Evolutionary conservation across 2,329 filamentous ascomycete species (phyloP).

Genomic region (Penicillium sp.): DNA sequence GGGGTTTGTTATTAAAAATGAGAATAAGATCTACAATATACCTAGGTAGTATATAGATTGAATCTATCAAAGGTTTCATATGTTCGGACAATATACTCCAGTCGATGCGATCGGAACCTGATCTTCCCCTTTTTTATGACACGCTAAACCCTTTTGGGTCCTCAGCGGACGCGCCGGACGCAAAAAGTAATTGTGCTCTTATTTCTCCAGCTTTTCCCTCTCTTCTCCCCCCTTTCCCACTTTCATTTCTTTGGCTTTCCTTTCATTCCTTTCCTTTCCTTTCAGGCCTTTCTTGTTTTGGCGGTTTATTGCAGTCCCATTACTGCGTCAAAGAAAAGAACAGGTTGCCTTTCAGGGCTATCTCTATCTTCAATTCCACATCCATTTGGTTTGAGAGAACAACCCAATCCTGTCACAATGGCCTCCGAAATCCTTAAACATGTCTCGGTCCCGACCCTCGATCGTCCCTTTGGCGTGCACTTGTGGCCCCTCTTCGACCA

Average conservation of each 20-base stretch:
- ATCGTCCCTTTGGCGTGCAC: conserved; percentile 85
- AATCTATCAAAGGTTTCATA: background rate
- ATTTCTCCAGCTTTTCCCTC: conserved; percentile 51
- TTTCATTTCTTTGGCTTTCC: conserved; percentile 46
- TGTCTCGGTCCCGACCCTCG: conserved; percentile 73
- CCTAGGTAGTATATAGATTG: background rate
- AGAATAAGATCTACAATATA: background rate
- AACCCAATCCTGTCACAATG: conserved; percentile 40
- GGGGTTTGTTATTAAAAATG: background rate
- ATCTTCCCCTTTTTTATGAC: conserved; percentile 32
- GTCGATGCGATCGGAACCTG: conserved; percentile 14
- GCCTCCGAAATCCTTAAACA: conserved; percentile 49
- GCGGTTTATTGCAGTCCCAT: background rate
- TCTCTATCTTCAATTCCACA: background rate
- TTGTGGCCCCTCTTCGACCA: conserved; percentile 95
- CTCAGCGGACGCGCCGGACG: conserved; percentile 30
- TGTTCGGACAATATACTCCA: background rate
- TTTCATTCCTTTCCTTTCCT: conserved; percentile 46
- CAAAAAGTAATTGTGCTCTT: conserved; percentile 25
- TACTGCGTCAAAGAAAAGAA: conserved; percentile 3
- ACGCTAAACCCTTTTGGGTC: conserved; percentile 29
- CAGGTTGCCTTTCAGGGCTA: conserved; percentile 2
- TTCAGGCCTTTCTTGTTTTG: conserved; percentile 2
- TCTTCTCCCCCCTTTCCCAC: conserved; percentile 59
- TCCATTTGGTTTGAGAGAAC: conserved; percentile 8